Conservation (phyloP, 495 filamentous ascomycete species). For the Sporormia fimetaria region DNA sequence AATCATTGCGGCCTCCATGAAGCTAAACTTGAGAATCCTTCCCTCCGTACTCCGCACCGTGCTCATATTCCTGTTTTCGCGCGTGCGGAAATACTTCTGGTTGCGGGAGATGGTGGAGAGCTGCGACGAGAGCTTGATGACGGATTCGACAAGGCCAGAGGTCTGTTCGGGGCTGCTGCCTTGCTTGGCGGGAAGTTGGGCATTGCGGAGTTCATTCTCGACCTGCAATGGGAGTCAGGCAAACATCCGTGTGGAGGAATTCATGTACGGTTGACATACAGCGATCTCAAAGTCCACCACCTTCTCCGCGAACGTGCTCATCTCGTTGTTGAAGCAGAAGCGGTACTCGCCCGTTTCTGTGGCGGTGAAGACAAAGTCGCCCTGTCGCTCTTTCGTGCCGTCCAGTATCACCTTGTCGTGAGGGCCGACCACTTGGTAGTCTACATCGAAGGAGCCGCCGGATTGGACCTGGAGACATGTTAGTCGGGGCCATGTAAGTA, state of each 20-base stretch:
- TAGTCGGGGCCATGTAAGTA: background rate
- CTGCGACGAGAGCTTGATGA: slow-evolving; percentile 87
- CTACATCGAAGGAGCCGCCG: slow-evolving; percentile 89
- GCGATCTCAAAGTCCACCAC: slow-evolving; percentile 98
- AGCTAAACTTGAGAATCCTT: slow-evolving; percentile 92
- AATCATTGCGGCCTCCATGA: slow-evolving; percentile 86
- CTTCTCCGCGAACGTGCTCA: slow-evolving; percentile 97
- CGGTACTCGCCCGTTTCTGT: slow-evolving; percentile 85
- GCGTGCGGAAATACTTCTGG: slow-evolving; percentile 98
- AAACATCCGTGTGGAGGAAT: no score
- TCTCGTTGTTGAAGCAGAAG: slow-evolving; percentile 98
- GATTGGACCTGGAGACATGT: slow-evolving; percentile 65
- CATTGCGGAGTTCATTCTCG: slow-evolving; percentile 83
- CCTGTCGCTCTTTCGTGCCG: slow-evolving; percentile 85
- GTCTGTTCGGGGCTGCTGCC: slow-evolving; percentile 88
- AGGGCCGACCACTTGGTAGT: slow-evolving; percentile 79
- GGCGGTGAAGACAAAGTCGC: slow-evolving; percentile 96
- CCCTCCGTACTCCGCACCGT: slow-evolving; percentile 93
- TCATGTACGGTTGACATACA: slow-evolving; percentile 49
- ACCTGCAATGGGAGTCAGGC: slow-evolving; percentile 54
- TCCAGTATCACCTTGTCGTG: slow-evolving; percentile 73
- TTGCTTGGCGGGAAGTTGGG: slow-evolving; percentile 77
- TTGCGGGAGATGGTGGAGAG: slow-evolving; percentile 94
- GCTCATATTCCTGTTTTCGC: slow-evolving; percentile 97
- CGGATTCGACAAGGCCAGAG: slow-evolving; percentile 80